Evolutionary conservation across 1,284 basidiomycete genomes (phyloP).

Genomic region (Papiliotrema nemorosa): DNA sequence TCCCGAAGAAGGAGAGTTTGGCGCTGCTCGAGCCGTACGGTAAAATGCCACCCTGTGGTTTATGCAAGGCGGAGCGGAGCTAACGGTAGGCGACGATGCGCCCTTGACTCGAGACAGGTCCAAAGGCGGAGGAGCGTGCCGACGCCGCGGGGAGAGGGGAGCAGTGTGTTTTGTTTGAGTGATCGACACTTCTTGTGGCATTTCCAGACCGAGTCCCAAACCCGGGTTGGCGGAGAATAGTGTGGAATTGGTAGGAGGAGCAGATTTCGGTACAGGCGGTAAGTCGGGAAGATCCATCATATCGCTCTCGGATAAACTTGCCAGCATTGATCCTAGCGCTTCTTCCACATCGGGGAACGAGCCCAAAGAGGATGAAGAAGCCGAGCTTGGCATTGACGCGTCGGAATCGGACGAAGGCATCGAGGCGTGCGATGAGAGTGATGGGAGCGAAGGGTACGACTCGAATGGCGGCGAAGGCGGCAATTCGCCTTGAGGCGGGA

Average conservation of each 20-base stretch:
- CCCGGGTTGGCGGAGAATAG: conserved; percentile 12
- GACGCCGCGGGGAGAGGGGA: conserved; percentile 22
- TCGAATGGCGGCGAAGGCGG: conserved; percentile 34
- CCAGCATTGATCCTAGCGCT: conserved; percentile 35
- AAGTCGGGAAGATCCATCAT: not conserved
- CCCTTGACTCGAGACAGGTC: conserved; percentile 13
- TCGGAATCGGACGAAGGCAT: conserved; percentile 28
- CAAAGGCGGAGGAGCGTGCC: conserved; percentile 19
- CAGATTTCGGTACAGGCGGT: not conserved
- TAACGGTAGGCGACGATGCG: not conserved
- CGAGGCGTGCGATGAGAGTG: conserved; percentile 26
- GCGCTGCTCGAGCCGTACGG: conserved; percentile 27
- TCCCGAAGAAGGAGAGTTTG: conserved; percentile 24
- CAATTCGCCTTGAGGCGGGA: conserved; percentile 17
- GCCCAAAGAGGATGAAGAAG: conserved; percentile 18
- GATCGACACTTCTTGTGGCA: conserved; percentile 16
- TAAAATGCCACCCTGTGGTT: conserved; percentile 43
- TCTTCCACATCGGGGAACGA: conserved; percentile 43
- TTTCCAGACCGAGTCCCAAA: conserved; percentile 29
- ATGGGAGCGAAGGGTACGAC: conserved; percentile 40
- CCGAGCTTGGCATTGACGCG: conserved; percentile 13
- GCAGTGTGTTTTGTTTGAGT: conserved; percentile 15
- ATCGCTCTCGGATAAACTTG: conserved; percentile 19
- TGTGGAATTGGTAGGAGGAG: not conserved
- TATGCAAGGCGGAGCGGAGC: conserved; percentile 30